Evolutionary conservation across 2,329 filamentous ascomycete species (phyloP), one percentile per base, ranked within the genome.

Genomic region (Phaeophleospora eucalypticola): DNA sequence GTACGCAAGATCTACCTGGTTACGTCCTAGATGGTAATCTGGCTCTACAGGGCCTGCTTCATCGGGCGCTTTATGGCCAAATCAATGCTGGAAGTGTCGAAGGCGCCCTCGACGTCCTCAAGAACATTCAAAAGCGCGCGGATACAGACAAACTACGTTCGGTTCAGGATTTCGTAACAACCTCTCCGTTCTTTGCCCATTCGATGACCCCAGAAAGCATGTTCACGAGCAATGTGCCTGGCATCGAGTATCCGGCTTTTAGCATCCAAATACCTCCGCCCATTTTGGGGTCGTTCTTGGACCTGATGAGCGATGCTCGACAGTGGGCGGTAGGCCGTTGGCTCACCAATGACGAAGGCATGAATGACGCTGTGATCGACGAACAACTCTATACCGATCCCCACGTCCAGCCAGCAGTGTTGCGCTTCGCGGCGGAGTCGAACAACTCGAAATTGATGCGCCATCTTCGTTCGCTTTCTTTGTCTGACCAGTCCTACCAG

Each of bases 301-400:
- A 79, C 48, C 55, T 80, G 20, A 65, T 71, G 17, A 76, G 71
- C 0, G 65, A 71, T 16, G 65, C 71, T 12, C 68, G 69, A 41
- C 62, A 70, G 6, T 75, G 70, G 48, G 69, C 72, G 14, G 67
- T 82, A 43, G 78, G 75, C 3, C 67, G 71, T 24, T 80, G 74
- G 72, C 63, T 83, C 10, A 63, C 82, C 1, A 71, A 73, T 45
- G 73, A 72, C 0, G 57, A 70, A 8, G 77, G 79, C 52, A 53
- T 77, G 12, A 77, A 81, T 53, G 77, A 76, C 0, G 76, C 78
- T n/a, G 50, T 76, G 2, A 77, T 82, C 18, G 63, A 70, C 17
- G 54, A 59, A 10, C 57, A 59, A 16, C 52, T 71, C 19, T 81
- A 79, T 53, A 58, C 58, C 2, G 64, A 78, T 50, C 70, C 70